These are phyloP conservation scores for Gentiana macrophylla DNA, from an alignment of 257 asterid species.

Conservation along the genomic window DNA sequence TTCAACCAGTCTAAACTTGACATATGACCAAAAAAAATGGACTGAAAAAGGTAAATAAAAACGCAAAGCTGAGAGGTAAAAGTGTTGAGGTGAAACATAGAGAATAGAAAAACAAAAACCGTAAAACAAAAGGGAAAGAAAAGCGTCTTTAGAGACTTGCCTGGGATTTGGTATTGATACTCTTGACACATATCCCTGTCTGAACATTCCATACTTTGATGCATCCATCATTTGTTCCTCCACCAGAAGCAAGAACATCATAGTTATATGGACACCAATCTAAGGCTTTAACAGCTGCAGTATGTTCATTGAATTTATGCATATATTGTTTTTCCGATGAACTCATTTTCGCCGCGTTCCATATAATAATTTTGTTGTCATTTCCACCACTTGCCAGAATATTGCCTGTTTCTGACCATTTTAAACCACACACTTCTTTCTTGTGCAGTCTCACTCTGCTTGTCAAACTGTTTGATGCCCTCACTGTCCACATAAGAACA, in stretches of 20 bases:
- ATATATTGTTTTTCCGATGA: constrained; percentile 17
- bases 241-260: constrained; percentile 70
- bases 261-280: constrained; percentile 74
- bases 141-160: constrained; percentile 18
- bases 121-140: too few relatives aligned
- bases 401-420: constrained; percentile 55
- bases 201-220: constrained; percentile 61
- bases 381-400: constrained; percentile 66
- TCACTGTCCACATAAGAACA: constrained; percentile 24
- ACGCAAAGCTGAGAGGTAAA: too few relatives aligned
- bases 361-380: constrained; percentile 47
- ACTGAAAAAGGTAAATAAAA: too few relatives aligned
- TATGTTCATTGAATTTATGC: constrained; percentile 34
- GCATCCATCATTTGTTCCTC: constrained; percentile 47
- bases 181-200: constrained; percentile 47
- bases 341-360: constrained; percentile 58
- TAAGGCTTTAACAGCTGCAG: constrained; percentile 73
- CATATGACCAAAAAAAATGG: background rate
- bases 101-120: too few relatives aligned
- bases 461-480: constrained; percentile 41
- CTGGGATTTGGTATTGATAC: constrained; percentile 52
- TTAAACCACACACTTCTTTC: constrained; percentile 52
- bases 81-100: too few relatives aligned
- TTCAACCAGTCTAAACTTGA: background rate
- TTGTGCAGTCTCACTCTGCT: constrained; percentile 32